phyloP scores from a whole-genome alignment of 176 grass and related monocot genomes.

The Guadua angustifolia region DNA sequence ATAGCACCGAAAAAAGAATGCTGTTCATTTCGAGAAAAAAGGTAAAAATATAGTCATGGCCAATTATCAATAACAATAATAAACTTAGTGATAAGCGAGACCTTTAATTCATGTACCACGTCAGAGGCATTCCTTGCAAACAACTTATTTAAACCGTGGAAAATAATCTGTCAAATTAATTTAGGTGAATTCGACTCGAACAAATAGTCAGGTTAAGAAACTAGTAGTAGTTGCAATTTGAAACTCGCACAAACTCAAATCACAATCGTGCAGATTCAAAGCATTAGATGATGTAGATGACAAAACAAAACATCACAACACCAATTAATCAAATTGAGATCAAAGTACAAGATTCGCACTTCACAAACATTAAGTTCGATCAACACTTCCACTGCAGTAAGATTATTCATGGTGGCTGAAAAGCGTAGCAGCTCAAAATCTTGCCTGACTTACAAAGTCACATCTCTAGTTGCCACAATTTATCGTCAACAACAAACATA shows the following conservation, averaged over 20 bases:
- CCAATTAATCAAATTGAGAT: background rate
- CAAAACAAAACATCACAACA: background rate
- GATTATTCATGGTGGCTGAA: constrained; percentile 44
- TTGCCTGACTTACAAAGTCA: constrained; percentile 34
- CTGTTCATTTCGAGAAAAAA: too few relatives aligned
- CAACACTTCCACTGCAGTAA: constrained; percentile 36
- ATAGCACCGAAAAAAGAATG: too few relatives aligned
- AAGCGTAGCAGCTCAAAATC: constrained; percentile 27
- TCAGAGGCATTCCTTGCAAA: background rate
- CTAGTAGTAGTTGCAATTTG: background rate
- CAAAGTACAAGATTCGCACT: constrained; percentile 9
- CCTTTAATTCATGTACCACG: background rate
- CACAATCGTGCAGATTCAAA: background rate
- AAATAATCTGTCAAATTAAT: background rate
- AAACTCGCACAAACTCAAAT: background rate
- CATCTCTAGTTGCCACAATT: constrained; percentile 36
- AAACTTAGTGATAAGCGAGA: background rate
- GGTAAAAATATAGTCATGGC: background rate
- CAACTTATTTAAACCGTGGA: background rate
- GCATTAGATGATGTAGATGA: background rate
- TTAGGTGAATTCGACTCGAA: background rate
- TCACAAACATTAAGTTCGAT: background rate
- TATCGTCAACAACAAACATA: constrained; percentile 20
- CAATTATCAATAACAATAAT: background rate
- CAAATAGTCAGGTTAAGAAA: background rate